phyloP scores from a whole-genome alignment of 1,139 yeast species.

The Arxiozyma telluris region DNA sequence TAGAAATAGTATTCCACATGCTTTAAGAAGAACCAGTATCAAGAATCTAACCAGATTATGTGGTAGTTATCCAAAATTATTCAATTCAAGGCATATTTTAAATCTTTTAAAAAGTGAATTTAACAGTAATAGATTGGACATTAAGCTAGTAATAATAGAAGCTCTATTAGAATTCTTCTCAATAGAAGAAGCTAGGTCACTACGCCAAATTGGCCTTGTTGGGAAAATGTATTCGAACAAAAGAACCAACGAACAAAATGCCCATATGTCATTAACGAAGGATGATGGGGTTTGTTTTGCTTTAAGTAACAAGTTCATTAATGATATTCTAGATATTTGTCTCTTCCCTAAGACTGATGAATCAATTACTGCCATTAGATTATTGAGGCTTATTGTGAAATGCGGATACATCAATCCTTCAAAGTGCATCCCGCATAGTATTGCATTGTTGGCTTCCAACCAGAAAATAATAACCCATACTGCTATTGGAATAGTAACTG shows the following conservation, averaged over 20 bases:
- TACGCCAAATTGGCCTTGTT: constrained; percentile 34
- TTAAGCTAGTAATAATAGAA: constrained; percentile 44
- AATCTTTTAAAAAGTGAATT: constrained; percentile 47
- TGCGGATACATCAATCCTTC: constrained; percentile 73
- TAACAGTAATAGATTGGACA: constrained; percentile 28
- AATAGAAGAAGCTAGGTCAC: constrained; percentile 41
- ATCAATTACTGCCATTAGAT: constrained; percentile 44
- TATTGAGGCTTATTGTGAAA: constrained; percentile 46
- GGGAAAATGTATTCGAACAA: constrained; percentile 16
- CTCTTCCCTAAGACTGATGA: constrained; percentile 37
- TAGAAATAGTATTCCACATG: constrained; percentile 28
- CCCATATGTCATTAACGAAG: not conserved
- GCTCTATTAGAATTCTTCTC: constrained; percentile 49
- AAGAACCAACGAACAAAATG: not conserved
- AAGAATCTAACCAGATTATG: constrained; percentile 51
- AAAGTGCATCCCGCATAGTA: constrained; percentile 53
- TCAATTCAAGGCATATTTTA: constrained; percentile 46
- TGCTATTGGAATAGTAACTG: constrained; percentile 47
- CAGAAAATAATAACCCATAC: constrained; percentile 36
- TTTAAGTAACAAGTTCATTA: constrained; percentile 54
- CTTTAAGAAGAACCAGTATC: constrained; percentile 43
- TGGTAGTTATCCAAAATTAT: constrained; percentile 51
- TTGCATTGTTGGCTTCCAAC: constrained; percentile 58
- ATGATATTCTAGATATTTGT: constrained; percentile 42
- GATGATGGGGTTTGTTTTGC: constrained; percentile 67